Percentiles rank a stretch among this genome's conserved stretches.
These are phyloP conservation scores for Claviceps purpurea DNA, from an alignment of 2,329 filamentous ascomycete species.

Conservation along the genomic window DNA sequence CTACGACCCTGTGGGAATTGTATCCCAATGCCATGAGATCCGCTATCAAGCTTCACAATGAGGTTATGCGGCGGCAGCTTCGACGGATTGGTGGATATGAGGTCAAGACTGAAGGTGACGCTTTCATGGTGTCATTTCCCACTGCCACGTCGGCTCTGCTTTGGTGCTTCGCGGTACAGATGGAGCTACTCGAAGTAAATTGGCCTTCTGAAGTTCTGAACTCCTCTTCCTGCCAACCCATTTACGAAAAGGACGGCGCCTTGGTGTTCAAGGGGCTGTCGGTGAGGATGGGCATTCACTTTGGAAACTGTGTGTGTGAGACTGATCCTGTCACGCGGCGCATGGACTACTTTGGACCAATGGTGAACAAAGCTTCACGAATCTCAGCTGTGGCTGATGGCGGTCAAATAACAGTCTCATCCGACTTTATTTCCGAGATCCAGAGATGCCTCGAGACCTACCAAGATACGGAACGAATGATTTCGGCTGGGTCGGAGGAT, in stretches of 20 bases:
- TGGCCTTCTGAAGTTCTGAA: conserved; percentile 92
- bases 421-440: conserved; percentile 93
- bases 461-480: conserved; percentile 65
- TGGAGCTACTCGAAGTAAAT: conserved; percentile 69
- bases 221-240: conserved; percentile 70
- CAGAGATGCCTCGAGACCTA: conserved; percentile 82
- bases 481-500: conserved; percentile 54
- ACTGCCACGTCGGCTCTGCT: conserved; percentile 88
- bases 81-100: conserved; percentile 93
- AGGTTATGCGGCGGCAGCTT: conserved; percentile 86
- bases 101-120: conserved; percentile 98
- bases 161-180: conserved; percentile 94
- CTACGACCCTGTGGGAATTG: conserved; percentile 89
- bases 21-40: conserved; percentile 92
- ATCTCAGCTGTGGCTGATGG: conserved; percentile 92
- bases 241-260: conserved; percentile 71
- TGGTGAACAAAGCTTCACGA: conserved; percentile 94
- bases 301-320: conserved; percentile 87
- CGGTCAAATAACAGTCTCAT: conserved; percentile 91
- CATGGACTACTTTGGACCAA: conserved; percentile 99
- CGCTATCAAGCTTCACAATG: conserved; percentile 94
- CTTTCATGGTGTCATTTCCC: conserved; percentile 98
- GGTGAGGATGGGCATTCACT: conserved; percentile 96
- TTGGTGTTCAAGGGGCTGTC: conserved; percentile 89
- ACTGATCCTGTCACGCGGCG: conserved; percentile 90